phyloP scores from a whole-genome alignment of 176 grass and related monocot genomes.

The Eragrostis curvula region DNA sequence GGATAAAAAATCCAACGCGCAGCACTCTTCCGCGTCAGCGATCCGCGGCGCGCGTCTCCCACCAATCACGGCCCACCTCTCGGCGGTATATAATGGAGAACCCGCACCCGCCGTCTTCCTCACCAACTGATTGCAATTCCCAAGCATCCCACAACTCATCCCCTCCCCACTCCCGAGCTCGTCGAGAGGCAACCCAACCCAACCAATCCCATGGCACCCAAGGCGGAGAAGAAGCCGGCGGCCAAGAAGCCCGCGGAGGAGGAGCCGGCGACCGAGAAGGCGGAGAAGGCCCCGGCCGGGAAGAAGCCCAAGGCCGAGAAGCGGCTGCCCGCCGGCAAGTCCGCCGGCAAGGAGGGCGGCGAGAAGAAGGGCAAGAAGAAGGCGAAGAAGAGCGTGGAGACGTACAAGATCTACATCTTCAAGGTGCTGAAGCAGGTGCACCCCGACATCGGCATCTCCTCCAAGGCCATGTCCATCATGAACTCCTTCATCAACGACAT shows the following conservation, averaged over 20 bases:
- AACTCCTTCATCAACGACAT: slow-evolving; percentile 97
- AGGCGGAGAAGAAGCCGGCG: slow-evolving; percentile 53
- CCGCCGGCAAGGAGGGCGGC: slow-evolving; percentile 27
- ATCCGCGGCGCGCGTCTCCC: too few relatives aligned
- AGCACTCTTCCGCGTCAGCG: too few relatives aligned
- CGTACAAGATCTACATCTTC: slow-evolving; percentile 97
- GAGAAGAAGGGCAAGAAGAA: slow-evolving; percentile 32
- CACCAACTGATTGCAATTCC: too few relatives aligned
- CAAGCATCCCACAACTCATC: too few relatives aligned
- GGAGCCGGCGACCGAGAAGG: slow-evolving; percentile 34
- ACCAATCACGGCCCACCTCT: too few relatives aligned
- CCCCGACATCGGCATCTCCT: slow-evolving; percentile 86
- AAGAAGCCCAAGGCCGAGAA: slow-evolving; percentile 54
- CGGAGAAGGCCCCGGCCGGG: slow-evolving; percentile 36
- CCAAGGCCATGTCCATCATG: slow-evolving; percentile 97
- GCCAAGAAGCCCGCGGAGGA: slow-evolving; percentile 47
- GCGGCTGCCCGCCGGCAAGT: slow-evolving; percentile 32
- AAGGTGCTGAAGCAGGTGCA: slow-evolving; percentile 96
- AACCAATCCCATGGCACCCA: slow-evolving; percentile 48
- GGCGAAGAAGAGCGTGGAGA: slow-evolving; percentile 57
- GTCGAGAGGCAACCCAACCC: too few relatives aligned
- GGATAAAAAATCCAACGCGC: too few relatives aligned
- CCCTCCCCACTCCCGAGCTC: too few relatives aligned
- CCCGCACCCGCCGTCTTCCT: too few relatives aligned
- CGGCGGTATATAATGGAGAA: too few relatives aligned